These are phyloP conservation scores for Fusarium decemcellulare DNA, from an alignment of 2,329 filamentous ascomycete species.

Conservation along the genomic window DNA sequence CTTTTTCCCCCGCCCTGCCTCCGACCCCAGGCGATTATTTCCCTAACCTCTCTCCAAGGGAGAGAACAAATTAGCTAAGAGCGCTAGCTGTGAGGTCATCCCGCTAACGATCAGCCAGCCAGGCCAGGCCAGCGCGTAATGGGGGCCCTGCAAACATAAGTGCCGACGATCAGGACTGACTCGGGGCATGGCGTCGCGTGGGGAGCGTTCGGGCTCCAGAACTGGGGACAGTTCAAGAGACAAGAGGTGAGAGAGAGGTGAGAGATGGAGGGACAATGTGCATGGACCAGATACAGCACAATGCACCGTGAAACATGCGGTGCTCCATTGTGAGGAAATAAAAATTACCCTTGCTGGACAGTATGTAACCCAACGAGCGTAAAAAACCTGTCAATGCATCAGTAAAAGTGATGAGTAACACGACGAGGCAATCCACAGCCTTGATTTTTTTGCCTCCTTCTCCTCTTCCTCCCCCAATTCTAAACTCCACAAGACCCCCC, in stretches of 20 bases:
- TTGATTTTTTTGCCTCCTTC: background rate
- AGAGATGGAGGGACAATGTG: background rate
- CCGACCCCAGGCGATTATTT: constrained; percentile 28
- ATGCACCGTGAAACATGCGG: constrained; percentile 29
- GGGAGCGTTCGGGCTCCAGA: background rate
- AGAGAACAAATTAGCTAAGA: constrained; percentile 11
- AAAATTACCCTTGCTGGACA: background rate
- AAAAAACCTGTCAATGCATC: constrained; percentile 17
- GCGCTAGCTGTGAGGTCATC: constrained; percentile 30
- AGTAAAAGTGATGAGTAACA: background rate
- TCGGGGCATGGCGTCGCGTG: background rate
- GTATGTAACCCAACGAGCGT: constrained; percentile 24
- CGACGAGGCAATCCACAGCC: background rate
- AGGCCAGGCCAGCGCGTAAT: background rate
- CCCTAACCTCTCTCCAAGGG: background rate
- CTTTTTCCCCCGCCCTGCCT: no score
- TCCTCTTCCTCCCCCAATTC: background rate
- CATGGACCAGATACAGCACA: constrained; percentile 21
- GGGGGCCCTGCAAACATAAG: constrained; percentile 17
- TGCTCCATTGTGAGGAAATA: background rate
- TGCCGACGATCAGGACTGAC: constrained; percentile 33
- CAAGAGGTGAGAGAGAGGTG: background rate
- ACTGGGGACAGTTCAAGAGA: background rate
- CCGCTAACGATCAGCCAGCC: constrained; percentile 19
- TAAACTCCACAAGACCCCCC: background rate